These are phyloP conservation scores for Chiua sp. DNA, from an alignment of 1,284 basidiomycete species.

Conservation along the genomic window DNA sequence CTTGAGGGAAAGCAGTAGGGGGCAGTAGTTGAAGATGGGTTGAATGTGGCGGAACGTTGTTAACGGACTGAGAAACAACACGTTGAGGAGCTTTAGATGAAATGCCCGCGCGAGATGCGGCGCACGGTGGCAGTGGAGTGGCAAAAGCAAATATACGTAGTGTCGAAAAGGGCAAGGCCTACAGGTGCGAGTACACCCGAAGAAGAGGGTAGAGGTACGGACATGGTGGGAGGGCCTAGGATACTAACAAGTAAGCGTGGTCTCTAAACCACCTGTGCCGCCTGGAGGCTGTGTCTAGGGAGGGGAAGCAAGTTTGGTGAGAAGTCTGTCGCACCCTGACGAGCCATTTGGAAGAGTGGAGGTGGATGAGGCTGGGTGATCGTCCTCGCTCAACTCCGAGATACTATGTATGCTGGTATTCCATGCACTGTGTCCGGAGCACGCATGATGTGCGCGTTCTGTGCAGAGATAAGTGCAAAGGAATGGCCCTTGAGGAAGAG, in stretches of 20 bases:
- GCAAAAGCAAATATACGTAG: constrained; percentile 61
- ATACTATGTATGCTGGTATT: constrained; percentile 41
- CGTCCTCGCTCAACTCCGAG: constrained; percentile 37
- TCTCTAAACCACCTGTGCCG: constrained; percentile 28
- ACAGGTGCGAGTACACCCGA: constrained; percentile 25
- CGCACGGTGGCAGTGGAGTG: constrained; percentile 29
- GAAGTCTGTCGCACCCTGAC: constrained; percentile 67
- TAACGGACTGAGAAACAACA: constrained; percentile 10
- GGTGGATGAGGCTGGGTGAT: constrained; percentile 20
- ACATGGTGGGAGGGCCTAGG: constrained; percentile 32
- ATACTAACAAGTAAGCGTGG: constrained; percentile 33
- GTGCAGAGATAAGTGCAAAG: constrained; percentile 15
- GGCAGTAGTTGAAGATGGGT: constrained; percentile 11
- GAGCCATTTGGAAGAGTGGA: constrained; percentile 21
- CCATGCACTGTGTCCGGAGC: constrained; percentile 38
- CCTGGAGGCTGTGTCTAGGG: constrained; percentile 19
- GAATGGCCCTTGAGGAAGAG: not conserved
- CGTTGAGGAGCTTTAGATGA: constrained; percentile 16
- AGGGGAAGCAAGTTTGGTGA: constrained; percentile 53
- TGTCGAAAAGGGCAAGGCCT: constrained; percentile 52
- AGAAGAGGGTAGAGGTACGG: constrained; percentile 38
- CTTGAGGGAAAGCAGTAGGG: constrained; percentile 28
- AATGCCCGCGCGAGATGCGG: constrained; percentile 20
- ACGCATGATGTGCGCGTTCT: constrained; percentile 34
- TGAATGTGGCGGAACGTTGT: constrained; percentile 3